A percentile compares a stretch with the other conserved stretches of the same genome.
These are phyloP conservation scores for Rutstroemia sp. DNA, from an alignment of 2,329 filamentous ascomycete species.

Conservation along the genomic window DNA sequence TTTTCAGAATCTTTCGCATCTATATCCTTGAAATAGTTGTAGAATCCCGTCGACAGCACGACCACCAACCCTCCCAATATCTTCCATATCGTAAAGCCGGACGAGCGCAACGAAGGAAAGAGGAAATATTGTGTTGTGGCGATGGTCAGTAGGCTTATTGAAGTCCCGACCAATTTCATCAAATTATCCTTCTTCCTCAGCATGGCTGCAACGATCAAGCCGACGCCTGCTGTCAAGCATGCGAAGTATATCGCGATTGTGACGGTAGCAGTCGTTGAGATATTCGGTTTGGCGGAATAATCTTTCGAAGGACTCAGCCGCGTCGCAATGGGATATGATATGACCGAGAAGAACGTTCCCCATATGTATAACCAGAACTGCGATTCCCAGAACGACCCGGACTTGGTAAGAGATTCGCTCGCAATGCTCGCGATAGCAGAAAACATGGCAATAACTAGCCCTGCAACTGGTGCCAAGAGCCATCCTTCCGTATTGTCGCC, in stretches of 20 bases:
- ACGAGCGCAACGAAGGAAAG: conserved; percentile 12
- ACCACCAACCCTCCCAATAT: conserved; percentile 17
- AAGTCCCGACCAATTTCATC: conserved; percentile 18
- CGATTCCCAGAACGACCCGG: conserved; percentile 19
- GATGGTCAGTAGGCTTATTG: conserved; percentile 15
- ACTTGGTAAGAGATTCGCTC: conserved; percentile 19
- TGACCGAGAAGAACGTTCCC: conserved; percentile 13
- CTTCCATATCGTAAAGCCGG: conserved; percentile 13
- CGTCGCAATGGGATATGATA: conserved; percentile 6
- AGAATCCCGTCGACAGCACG: conserved; percentile 14
- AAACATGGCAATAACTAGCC: conserved; percentile 15
- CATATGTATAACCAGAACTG: conserved; percentile 18
- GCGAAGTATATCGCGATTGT: conserved; percentile 6
- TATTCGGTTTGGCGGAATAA: neutral
- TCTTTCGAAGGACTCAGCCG: neutral
- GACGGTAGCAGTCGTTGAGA: neutral
- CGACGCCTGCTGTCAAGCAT: conserved; percentile 2
- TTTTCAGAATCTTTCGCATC: neutral
- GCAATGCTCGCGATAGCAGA: conserved; percentile 19
- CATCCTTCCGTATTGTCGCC: conserved; percentile 9
- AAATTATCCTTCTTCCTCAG: conserved; percentile 18
- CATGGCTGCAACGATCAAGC: conserved; percentile 17
- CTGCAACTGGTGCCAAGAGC: conserved; percentile 17
- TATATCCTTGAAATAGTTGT: conserved; percentile 17
- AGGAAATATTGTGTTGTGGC: conserved; percentile 16